phyloP scores from a whole-genome alignment of 768 basidiomycete species.

The Coprinopsis cinerea region DNA sequence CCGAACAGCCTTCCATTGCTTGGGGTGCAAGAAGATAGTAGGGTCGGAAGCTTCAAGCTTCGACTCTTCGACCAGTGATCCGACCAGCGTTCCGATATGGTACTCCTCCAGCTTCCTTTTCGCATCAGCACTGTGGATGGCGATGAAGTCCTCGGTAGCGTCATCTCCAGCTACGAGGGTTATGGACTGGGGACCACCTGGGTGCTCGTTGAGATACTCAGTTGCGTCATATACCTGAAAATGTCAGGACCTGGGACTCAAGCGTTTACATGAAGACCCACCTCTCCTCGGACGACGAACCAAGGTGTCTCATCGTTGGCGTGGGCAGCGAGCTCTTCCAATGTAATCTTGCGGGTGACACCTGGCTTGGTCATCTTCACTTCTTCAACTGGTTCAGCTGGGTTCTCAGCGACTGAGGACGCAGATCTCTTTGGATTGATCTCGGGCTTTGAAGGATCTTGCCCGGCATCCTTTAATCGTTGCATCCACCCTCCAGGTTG shows the following conservation, averaged over 20 bases:
- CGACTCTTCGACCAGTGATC: background rate
- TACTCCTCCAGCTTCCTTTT: slow-evolving; percentile 39
- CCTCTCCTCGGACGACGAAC: slow-evolving; percentile 50
- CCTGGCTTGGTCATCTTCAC: slow-evolving; percentile 40
- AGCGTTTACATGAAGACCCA: slow-evolving; percentile 9
- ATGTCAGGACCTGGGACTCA: background rate
- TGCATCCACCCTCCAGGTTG: slow-evolving; percentile 58
- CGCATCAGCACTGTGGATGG: slow-evolving; percentile 53
- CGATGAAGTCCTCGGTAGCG: slow-evolving; percentile 58
- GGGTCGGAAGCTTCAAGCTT: slow-evolving; percentile 6
- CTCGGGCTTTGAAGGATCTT: slow-evolving; percentile 36
- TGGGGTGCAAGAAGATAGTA: slow-evolving; percentile 32
- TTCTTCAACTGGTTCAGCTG: slow-evolving; percentile 10
- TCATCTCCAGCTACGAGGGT: slow-evolving; percentile 51
- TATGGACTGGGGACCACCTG: slow-evolving; percentile 53
- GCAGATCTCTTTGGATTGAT: slow-evolving; percentile 21
- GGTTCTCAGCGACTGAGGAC: background rate
- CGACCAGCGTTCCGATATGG: slow-evolving; percentile 46
- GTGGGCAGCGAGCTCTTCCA: slow-evolving; percentile 36
- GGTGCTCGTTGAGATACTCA: slow-evolving; percentile 47
- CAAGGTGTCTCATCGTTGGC: slow-evolving; percentile 31
- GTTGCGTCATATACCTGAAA: slow-evolving; percentile 46
- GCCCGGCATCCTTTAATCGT: slow-evolving; percentile 40
- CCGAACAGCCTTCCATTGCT: slow-evolving; percentile 42
- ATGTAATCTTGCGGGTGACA: slow-evolving; percentile 37